Percentiles rank a stretch among this genome's conserved stretches.
These are phyloP conservation scores for Venustampulla echinocandica DNA, from an alignment of 495 filamentous ascomycete species.

Conservation along the genomic window DNA sequence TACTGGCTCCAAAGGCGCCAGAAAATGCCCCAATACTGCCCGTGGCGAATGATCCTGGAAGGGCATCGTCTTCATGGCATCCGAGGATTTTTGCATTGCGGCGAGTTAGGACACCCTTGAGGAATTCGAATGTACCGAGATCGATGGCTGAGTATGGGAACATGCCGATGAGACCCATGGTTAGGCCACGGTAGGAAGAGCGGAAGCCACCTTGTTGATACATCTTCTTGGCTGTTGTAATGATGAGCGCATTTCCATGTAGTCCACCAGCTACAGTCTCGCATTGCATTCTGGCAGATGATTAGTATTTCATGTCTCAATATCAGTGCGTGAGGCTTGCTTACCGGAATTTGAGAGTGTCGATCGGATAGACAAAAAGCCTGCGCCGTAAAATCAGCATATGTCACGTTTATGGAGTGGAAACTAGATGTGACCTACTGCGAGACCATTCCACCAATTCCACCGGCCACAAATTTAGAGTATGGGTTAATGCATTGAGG, in stretches of 20 bases:
- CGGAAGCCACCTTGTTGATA: constrained; percentile 63
- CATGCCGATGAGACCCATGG: constrained; percentile 88
- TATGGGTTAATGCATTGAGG: constrained; percentile 64
- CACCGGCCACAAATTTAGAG: constrained; percentile 84
- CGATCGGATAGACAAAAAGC: constrained; percentile 90
- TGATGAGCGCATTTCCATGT: constrained; percentile 75
- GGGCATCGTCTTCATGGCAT: constrained; percentile 74
- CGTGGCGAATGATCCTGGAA: constrained; percentile 66
- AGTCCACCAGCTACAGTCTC: constrained; percentile 80
- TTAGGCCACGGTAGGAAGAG: constrained; percentile 84
- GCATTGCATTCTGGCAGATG: constrained; percentile 74
- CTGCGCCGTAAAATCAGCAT: constrained; percentile 28
- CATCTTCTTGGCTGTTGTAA: constrained; percentile 75
- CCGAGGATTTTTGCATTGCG: constrained; percentile 60
- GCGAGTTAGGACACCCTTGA: constrained; percentile 64
- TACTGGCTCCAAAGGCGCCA: constrained; percentile 85
- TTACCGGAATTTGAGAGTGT: constrained; percentile 82
- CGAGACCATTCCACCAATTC: constrained; percentile 83
- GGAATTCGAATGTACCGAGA: constrained; percentile 85
- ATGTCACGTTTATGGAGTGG: constrained; percentile 1
- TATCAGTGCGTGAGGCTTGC: constrained; percentile 2
- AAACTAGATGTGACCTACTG: constrained; percentile 66
- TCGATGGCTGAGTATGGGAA: constrained; percentile 98
- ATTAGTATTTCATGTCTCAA: constrained; percentile 33
- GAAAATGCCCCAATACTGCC: constrained; percentile 81